Evolutionary conservation across 441 rosid species (phyloP).

Genomic region (Capsella rubella): DNA sequence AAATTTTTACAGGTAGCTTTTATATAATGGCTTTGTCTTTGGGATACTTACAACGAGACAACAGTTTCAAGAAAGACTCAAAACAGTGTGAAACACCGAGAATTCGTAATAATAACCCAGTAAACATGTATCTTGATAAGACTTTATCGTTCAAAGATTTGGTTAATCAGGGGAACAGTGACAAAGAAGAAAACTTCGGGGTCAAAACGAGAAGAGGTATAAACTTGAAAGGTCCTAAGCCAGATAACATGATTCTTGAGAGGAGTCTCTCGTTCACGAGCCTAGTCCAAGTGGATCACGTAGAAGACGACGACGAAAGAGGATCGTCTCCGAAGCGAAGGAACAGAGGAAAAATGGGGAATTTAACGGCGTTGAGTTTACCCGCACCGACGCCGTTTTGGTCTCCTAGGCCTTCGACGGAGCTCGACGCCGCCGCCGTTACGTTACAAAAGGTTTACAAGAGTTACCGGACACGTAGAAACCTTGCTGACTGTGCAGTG

Average conservation of each 20-base stretch:
- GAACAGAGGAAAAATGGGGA: slow-evolving; percentile 37
- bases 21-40: slow-evolving; percentile 40
- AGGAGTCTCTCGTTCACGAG: slow-evolving; percentile 58
- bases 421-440: slow-evolving; percentile 79
- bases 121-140: slow-evolving; percentile 43
- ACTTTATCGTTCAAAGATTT: slow-evolving; percentile 43
- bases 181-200: slow-evolving; percentile 35
- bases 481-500: slow-evolving; percentile 77
- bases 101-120: slow-evolving; percentile 43
- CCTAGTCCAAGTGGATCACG: slow-evolving; percentile 48
- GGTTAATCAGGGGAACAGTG: slow-evolving; percentile 29
- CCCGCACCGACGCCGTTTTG: slow-evolving; percentile 59
- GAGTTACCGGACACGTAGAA: slow-evolving; percentile 73
- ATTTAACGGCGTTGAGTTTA: slow-evolving; percentile 49
- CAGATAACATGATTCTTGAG: slow-evolving; percentile 53
- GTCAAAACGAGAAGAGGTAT: slow-evolving; percentile 49
- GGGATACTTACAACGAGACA: slow-evolving; percentile 35
- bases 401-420: slow-evolving; percentile 73
- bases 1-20: slow-evolving; percentile 19
- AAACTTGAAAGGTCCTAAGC: slow-evolving; percentile 57
- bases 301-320: slow-evolving; percentile 28
- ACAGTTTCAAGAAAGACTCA: slow-evolving; percentile 41
- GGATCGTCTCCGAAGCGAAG: slow-evolving; percentile 36
- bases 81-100: slow-evolving; percentile 39
- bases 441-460: slow-evolving; percentile 74